Evolutionary conservation across 768 basidiomycete genomes (phyloP), one percentile per base, ranked within the genome.

Genomic region (Crassisporium funariophilum): DNA sequence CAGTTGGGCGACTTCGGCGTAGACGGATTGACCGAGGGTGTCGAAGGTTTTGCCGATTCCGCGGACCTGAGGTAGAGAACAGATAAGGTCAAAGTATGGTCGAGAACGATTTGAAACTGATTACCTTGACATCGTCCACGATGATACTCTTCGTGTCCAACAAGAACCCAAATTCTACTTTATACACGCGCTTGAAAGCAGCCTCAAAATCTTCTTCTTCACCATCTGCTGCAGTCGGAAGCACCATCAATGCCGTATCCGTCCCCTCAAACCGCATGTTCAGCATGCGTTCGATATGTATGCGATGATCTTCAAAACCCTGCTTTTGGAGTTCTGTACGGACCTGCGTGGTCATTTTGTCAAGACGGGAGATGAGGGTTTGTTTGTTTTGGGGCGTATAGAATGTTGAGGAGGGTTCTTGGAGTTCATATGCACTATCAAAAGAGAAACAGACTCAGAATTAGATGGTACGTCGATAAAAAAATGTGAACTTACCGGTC

Each of bases 221-320:
- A 0, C 75, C 78, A 16, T 74, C 71, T 7, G 58, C 57, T 15
- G 54, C 57, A 2, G 48, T 59, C 0, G 86, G 81, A 10, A 91
- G 70, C 9, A 93, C 81, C 91, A 98, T 95, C 54, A 98, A 65
- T 12, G 93, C 80, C 0, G 95, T 98, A 67, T 95, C 93, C 0
- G 91, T 94, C 3, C 93, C 93, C 39, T 94, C 88, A 55, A 94
- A 95, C 16, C 92, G 82, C 91, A 93, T 93, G 59, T 93, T 93
- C 35, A 92, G 71, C 84, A 87, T 86, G 16, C 86, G 78, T 63
- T 95, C 95, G 4, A 88, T 67, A 43, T 76, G 72, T 40, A 95
- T 78, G n/a, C 83, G 78, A 9, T 79, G 71, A 9, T 74, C 82
- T 57, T 82, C 79, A 61, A 97, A 95, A 1, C 94, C 95, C 64